Evolutionary conservation across 2,329 filamentous ascomycete genomes (phyloP).

Genomic region (Aureobasidium sp.): DNA sequence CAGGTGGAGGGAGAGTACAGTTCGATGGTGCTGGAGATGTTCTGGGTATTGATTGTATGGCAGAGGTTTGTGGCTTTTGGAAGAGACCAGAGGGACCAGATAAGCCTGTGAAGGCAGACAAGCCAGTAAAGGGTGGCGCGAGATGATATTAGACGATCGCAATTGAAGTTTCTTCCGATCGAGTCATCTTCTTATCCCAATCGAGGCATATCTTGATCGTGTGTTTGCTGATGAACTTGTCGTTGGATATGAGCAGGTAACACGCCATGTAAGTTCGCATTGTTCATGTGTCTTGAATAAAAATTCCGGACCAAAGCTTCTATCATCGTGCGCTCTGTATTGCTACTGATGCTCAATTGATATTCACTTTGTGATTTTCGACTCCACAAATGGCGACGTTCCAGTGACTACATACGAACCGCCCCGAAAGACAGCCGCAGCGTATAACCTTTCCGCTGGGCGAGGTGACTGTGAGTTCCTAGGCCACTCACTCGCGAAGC

Average conservation of each 20-base stretch:
- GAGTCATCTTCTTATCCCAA: neutral
- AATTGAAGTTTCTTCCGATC: neutral
- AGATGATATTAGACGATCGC: neutral
- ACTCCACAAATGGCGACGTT: slow-evolving; percentile 13
- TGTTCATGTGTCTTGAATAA: neutral
- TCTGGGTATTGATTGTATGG: slow-evolving; percentile 17
- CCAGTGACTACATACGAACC: slow-evolving; percentile 3
- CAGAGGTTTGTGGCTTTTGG: slow-evolving; percentile 18
- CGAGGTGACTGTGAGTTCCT: slow-evolving; percentile 8
- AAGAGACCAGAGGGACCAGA: slow-evolving; percentile 12
- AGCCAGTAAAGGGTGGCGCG: neutral
- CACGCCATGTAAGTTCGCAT: neutral
- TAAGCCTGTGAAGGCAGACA: neutral
- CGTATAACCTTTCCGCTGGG: slow-evolving; percentile 13
- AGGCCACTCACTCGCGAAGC: slow-evolving; percentile 3
- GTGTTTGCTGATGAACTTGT: neutral
- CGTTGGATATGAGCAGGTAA: neutral
- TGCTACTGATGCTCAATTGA: neutral
- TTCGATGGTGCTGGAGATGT: slow-evolving; percentile 16
- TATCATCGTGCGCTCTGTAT: neutral
- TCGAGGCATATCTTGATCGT: neutral
- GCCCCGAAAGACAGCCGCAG: slow-evolving; percentile 11
- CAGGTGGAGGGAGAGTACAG: neutral
- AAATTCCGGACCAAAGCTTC: slow-evolving; percentile 3
- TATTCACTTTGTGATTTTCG: neutral